Evolutionary conservation across 2,329 filamentous ascomycete species (phyloP), one percentile per base, ranked within the genome.

Genomic region (Fusarium nisikadoi): DNA sequence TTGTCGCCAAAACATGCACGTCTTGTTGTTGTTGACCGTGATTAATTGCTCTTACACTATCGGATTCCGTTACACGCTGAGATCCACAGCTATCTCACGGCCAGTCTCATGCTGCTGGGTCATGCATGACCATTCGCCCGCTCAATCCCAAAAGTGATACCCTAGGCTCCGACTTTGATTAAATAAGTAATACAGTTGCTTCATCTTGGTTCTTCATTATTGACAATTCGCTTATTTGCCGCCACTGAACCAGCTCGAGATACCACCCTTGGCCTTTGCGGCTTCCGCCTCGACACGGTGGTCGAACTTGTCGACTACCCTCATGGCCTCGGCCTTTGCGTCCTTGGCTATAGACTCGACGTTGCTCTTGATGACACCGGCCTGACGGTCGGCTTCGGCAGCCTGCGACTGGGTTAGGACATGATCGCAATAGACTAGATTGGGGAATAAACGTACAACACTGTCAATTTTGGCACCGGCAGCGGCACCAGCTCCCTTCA

Each of bases 241-340:
- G 55, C 88, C 88, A 63, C 94, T 92, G 78, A 98, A 97, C 95
- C 94, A 98, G 80, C 92, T 89, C 45, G 92, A 93, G 77, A 97
- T 82, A 72, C 92, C 92, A 77, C 90, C 89, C 90, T 97, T 97
- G 47, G 94, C 93, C 86, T 97, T 92, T 56, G 90, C 83, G 8
- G 94, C 90, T 73, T 91, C 90, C 73, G 93, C 86, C 85, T 95
- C 93, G 57, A 97, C 92, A 74, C 90, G 94, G 77, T 90, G 89
- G 84, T 97, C 95, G 77, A 95, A 91, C 81, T 92, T 89, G 82
- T 98, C 92, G 56, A 96, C 90, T 78, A 94, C 93, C 80, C 91
- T 89, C 76, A 92, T 82, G 36, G 91, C 84, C 68, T 91, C 87
- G 43, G 90, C 88, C 74, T 92, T 88, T 65, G 88, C 84, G 25